phyloP scores from a whole-genome alignment of 768 basidiomycete species.

The Suillus spraguei region DNA sequence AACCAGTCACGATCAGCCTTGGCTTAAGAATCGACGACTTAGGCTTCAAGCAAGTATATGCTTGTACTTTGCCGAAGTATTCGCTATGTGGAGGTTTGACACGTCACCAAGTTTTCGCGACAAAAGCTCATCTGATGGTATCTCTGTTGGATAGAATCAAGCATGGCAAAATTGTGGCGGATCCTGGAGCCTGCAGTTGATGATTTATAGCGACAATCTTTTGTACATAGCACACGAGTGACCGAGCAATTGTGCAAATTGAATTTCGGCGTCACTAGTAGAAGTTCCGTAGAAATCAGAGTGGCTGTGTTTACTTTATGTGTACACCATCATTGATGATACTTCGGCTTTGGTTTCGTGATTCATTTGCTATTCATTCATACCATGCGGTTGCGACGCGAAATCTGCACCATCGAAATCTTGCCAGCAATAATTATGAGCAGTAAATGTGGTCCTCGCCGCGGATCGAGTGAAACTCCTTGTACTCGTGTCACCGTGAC shows the following conservation, averaged over 20 bases:
- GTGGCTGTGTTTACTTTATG: background rate
- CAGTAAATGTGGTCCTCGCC: background rate
- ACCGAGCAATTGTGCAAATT: background rate
- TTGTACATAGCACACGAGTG: background rate
- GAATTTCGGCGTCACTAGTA: background rate
- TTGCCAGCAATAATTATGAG: background rate
- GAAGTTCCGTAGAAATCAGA: background rate
- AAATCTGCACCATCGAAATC: background rate
- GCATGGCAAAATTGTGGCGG: background rate
- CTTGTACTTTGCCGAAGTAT: background rate
- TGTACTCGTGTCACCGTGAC: background rate
- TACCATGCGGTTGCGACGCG: background rate
- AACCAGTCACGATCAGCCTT: background rate
- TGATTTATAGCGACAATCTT: background rate
- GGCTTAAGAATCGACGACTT: background rate
- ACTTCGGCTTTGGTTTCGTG: conserved; percentile 2
- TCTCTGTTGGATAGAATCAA: conserved; percentile 1
- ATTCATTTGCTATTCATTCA: conserved; percentile 2
- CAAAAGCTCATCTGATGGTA: background rate
- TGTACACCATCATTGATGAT: background rate
- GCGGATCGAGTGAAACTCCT: background rate
- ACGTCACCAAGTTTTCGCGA: background rate
- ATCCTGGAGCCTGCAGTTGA: background rate
- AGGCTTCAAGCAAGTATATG: background rate
- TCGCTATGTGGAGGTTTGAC: conserved; percentile 3